Percentiles rank a stretch among this genome's conserved stretches.
Conservation (phyloP, 345 rosid genomes). For the Lagerstroemia speciosa region DNA sequence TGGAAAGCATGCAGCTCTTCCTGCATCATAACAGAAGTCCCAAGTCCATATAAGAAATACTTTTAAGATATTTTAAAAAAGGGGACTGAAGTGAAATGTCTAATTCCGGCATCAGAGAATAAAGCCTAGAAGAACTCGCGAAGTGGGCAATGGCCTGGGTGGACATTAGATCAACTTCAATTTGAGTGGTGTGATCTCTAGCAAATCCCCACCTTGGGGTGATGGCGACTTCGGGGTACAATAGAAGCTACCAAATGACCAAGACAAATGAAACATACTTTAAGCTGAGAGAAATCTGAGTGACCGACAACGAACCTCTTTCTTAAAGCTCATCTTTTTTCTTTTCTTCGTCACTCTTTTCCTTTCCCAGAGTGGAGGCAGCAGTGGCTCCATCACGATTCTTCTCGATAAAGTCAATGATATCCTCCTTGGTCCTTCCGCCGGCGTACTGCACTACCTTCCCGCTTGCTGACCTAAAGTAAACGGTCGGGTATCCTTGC, state of each 20-base stretch:
- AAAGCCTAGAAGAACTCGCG: no score
- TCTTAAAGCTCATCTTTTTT: constrained; percentile 61
- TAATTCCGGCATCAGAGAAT: no score
- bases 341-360: constrained; percentile 14
- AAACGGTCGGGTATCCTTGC: constrained; percentile 75
- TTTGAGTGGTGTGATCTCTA: no score
- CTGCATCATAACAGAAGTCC: not conserved
- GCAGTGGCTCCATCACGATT: constrained; percentile 43
- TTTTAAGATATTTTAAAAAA: no score
- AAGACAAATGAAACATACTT: no score
- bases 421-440: constrained; percentile 68
- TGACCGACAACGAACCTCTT: not conserved
- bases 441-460: constrained; percentile 56
- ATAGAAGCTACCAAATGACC: no score
- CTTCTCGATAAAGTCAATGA: constrained; percentile 74
- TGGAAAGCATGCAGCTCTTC: not conserved
- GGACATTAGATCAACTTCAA: no score
- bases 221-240: no score
- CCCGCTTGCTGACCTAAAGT: constrained; percentile 70
- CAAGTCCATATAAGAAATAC: not conserved
- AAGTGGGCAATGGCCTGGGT: no score
- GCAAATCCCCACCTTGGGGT: no score
- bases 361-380: constrained; percentile 8
- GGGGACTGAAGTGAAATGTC: no score
- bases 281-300: not conserved